Evolutionary conservation across 306 rosid species (phyloP).

Genomic region (Pterocarpus macrocarpus): DNA sequence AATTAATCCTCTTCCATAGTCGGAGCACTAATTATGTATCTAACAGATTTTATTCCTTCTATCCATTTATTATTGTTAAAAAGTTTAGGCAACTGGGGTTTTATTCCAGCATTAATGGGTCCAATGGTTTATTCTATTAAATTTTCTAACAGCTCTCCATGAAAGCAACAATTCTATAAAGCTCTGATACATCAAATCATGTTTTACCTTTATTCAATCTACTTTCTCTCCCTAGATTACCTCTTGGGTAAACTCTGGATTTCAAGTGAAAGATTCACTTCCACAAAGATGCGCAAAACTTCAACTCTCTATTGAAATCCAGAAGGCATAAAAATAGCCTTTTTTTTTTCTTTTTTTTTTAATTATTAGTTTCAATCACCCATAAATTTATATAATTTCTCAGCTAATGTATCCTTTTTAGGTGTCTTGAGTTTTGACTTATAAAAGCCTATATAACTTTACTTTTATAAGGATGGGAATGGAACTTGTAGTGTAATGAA

Average conservation of each 20-base stretch:
- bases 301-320: too few species aligned
- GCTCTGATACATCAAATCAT: not conserved
- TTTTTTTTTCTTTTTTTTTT: too few species aligned
- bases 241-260: not conserved
- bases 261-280: too few species aligned
- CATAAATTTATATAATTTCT: too few species aligned
- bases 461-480: not conserved
- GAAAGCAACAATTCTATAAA: not conserved
- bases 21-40: not conserved
- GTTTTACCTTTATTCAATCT: not conserved
- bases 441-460: not conserved
- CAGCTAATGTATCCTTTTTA: too few species aligned
- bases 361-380: too few species aligned
- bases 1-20: slow-evolving; percentile 5
- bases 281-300: too few species aligned
- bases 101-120: not conserved
- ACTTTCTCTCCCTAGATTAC: too few species aligned
- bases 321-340: too few species aligned
- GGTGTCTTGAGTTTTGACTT: not conserved
- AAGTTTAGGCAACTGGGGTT: not conserved
- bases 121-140: not conserved
- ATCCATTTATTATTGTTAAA: not conserved
- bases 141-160: not conserved
- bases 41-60: not conserved
- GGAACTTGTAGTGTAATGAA: not conserved